Base-by-base conservation (phyloP, 306 rosid species). In the Abrus precatorius region DNA sequence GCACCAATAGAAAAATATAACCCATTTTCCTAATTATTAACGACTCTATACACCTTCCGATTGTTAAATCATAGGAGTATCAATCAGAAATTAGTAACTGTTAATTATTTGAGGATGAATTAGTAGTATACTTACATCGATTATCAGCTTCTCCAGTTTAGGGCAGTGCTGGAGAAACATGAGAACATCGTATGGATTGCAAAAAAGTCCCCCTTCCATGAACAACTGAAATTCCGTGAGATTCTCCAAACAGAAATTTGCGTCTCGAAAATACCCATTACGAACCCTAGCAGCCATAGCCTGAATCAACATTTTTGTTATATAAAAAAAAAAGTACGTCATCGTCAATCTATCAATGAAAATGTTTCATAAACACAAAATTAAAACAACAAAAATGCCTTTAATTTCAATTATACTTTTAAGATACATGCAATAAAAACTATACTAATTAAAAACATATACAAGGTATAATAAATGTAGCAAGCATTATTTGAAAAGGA, bases 161-260 rank as follows among this genome's bases (percentile, higher is more conserved):
- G 90, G 88, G 44, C 91, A 87, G 1, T 70, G 76, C 32, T 33
- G 75, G 13, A 82, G 38, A 57, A 90, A 74, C 36, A 56, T 6
- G 41, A 72, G 44, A 80, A 88, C 56, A 52, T 88, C 89, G 43
- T 56, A 59, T 1, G 85, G 85, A 62, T 82, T 88, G 78, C 89
- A 82, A 30, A 69, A 90, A 3, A 30, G 73, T 5, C 47, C 49
- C 5, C 72, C 77, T 1, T 82, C 81, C 89, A 88, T 82, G 6
- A 77, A 27, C 66, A 90, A 7, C n/a, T 86, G 90, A 54, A 90
- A 80, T 13, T 88, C 90, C 82, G 1, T 72, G 7, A 90, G 40
- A 41, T 54, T 70, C 27, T 3, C 2, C 2, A 88, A 78, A 20
- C 20, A 0, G 36, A 61, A 83, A 1, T 33, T 0, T 9, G 27